Conservation (phyloP, 768 basidiomycete genomes). For the Nidularia pulvinata region DNA sequence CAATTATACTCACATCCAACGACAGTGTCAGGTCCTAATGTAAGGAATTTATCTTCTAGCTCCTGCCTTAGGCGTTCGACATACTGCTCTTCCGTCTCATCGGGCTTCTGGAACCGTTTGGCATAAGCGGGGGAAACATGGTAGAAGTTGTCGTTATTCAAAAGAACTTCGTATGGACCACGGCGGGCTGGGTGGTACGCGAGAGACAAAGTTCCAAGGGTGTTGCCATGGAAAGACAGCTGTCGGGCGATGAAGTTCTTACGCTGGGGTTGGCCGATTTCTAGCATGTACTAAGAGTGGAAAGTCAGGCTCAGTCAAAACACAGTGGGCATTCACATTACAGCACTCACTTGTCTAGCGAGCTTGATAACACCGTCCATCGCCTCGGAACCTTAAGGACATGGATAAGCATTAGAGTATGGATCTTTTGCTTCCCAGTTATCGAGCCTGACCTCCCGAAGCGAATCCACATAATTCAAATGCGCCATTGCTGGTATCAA, state of each 20-base stretch:
- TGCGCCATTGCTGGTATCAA: constrained; percentile 69
- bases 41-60: constrained; percentile 83
- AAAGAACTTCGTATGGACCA: constrained; percentile 62
- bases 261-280: constrained; percentile 68
- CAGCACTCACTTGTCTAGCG: constrained; percentile 60
- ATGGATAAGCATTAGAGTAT: neutral
- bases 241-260: constrained; percentile 79
- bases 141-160: constrained; percentile 70
- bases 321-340: neutral
- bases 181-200: constrained; percentile 69
- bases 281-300: constrained; percentile 58
- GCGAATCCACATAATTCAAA: constrained; percentile 74
- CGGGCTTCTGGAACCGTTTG: constrained; percentile 67
- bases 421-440: neutral
- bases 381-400: constrained; percentile 73
- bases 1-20: constrained; percentile 62
- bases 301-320: constrained; percentile 1
- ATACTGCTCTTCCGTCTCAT: constrained; percentile 80
- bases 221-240: constrained; percentile 87
- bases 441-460: constrained; percentile 60
- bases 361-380: constrained; percentile 89
- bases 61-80: constrained; percentile 78
- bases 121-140: constrained; percentile 90
- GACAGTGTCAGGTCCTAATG: constrained; percentile 80
- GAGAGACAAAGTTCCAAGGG: constrained; percentile 67